Evolutionary conservation across 1,139 yeast species (phyloP), one percentile per base, ranked within the genome.

Genomic region (Cylindricascospora bacillispora): DNA sequence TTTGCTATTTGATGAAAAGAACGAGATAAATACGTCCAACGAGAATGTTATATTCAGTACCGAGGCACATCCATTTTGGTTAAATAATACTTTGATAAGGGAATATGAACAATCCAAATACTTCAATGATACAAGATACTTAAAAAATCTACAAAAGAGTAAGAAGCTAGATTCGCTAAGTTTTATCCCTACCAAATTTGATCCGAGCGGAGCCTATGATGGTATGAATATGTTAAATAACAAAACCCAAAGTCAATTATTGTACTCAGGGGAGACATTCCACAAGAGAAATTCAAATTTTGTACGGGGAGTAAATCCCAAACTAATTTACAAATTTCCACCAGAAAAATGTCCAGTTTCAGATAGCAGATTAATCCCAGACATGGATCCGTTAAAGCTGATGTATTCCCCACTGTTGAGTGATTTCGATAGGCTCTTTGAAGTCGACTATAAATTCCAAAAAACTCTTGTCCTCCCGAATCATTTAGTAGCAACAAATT

Each of bases 51-150:
- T 86, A 1, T 86, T 85, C 45, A 79, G 94, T 7, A 86, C 97
- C 0, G 97, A 86, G 47, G 97, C 92, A 0, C 97, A 86, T 52
- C 95, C 95, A 2, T 50, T 85, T 36, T 83, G 94, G 93, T 63
- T 67, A 34, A 49, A 52, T 3, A 33, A 38, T 6, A 36, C 39
- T 9, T 27, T 40, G n/a, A 35, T 43, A 26, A 28, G 32, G 15
- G 31, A 39, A 9, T 56, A 56, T 34, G 35, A 39, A 11, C 19
- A 18, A 5, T 38, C 42, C 31, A 36, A 29, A 15, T 36, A 25
- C 14, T 43, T 42, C 26, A 42, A 35, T 28, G 48, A 48, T 25
- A 28, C 40, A 1, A 10, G 21, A 6, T 42, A 35, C 25, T 26
- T 33, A 6, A 19, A 25, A 11, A 15, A 11, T 13, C 13, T 5